A percentile compares a stretch with the other conserved stretches of the same genome.
Evolutionary conservation across 1,284 basidiomycete genomes (phyloP).

Genomic region (Ganoderma lingzhi): DNA sequence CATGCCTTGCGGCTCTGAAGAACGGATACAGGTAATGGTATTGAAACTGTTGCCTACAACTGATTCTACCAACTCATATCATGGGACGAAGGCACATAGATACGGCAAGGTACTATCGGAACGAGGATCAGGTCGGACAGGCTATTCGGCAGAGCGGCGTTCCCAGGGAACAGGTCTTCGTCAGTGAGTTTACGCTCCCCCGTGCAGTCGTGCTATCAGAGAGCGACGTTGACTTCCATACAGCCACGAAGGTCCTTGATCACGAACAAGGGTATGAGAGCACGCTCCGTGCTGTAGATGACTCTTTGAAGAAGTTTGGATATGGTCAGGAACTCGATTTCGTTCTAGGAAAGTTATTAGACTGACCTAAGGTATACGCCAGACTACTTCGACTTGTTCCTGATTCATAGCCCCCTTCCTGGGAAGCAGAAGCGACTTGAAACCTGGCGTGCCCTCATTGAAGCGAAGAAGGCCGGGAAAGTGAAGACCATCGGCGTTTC

Average conservation of each 20-base stretch:
- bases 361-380: neutral
- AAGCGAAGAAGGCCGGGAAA: conserved; percentile 58
- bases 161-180: conserved; percentile 64
- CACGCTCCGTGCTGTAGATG: conserved; percentile 30
- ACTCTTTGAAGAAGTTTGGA: conserved; percentile 33
- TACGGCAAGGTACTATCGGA: conserved; percentile 76
- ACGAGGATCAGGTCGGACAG: conserved; percentile 70
- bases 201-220: too few species aligned
- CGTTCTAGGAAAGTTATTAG: neutral
- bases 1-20: conserved; percentile 70
- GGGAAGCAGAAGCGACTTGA: conserved; percentile 53
- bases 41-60: neutral
- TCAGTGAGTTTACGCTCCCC: conserved; percentile 57
- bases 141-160: conserved; percentile 64
- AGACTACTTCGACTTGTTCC: conserved; percentile 67
- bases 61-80: neutral
- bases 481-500: conserved; percentile 66
- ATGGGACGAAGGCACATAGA: conserved; percentile 62
- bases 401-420: conserved; percentile 62
- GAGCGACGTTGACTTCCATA: neutral
- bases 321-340: conserved; percentile 24
- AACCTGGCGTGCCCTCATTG: conserved; percentile 53
- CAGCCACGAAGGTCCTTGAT: conserved; percentile 33
- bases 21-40: conserved; percentile 60
- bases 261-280: conserved; percentile 34